Conservation (phyloP, 1,284 basidiomycete genomes). For the Trametes hirsuta region DNA sequence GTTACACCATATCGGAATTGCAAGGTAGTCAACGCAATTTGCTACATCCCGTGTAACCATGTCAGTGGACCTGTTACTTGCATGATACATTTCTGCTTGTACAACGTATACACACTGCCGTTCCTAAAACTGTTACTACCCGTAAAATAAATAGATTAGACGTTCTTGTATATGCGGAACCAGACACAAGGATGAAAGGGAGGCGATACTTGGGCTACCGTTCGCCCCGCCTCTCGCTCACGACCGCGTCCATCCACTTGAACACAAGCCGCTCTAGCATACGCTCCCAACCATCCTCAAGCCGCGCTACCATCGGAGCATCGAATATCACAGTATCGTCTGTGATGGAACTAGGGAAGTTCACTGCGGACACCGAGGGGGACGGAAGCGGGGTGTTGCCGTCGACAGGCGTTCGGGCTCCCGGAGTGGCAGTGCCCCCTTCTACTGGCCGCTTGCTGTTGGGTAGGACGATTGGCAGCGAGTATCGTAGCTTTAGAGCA, state of each 20-base stretch:
- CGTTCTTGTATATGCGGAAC: no score
- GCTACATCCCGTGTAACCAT: no score
- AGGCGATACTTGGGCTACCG: slow-evolving; percentile 15
- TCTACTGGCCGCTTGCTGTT: slow-evolving; percentile 34
- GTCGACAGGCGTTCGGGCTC: slow-evolving; percentile 28
- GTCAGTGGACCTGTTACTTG: no score
- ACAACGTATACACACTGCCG: no score
- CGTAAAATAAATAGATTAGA: no score
- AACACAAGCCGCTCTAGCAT: slow-evolving; percentile 70
- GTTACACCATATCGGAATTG: slow-evolving; percentile 28
- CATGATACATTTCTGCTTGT: no score
- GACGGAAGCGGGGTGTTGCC: slow-evolving; percentile 33
- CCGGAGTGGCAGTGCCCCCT: background rate
- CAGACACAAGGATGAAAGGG: background rate
- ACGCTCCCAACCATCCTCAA: slow-evolving; percentile 77
- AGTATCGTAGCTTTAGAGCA: slow-evolving; percentile 80
- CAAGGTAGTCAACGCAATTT: background rate
- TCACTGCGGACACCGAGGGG: slow-evolving; percentile 33
- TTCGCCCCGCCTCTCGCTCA: slow-evolving; percentile 64
- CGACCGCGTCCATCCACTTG: slow-evolving; percentile 70
- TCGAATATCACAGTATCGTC: slow-evolving; percentile 63
- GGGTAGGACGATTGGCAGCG: slow-evolving; percentile 66
- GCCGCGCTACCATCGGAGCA: slow-evolving; percentile 70
- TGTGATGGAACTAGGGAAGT: slow-evolving; percentile 30
- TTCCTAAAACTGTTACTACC: no score